These are phyloP conservation scores for Peronospora belbahrii DNA, from an alignment of 352 stramenopile species.

Conservation along the genomic window DNA sequence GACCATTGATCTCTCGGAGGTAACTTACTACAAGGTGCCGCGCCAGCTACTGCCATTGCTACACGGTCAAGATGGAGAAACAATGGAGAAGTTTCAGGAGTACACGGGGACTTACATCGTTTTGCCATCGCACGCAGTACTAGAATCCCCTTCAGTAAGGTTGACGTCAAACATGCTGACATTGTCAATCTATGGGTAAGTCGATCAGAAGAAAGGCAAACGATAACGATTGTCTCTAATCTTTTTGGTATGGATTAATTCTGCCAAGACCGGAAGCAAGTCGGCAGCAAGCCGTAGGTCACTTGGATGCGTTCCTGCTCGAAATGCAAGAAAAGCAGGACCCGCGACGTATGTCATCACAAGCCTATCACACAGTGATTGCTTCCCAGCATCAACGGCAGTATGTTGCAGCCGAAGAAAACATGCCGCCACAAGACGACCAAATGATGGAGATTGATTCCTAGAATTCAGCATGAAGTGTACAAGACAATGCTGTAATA, in stretches of 20 bases:
- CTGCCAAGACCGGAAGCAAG: slow-evolving; percentile 31
- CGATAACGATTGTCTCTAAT: not conserved
- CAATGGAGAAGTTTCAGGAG: slow-evolving; percentile 70
- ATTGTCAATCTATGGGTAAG: slow-evolving; percentile 72
- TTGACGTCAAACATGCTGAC: slow-evolving; percentile 30
- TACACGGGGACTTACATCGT: slow-evolving; percentile 75
- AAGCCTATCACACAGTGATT: slow-evolving; percentile 26
- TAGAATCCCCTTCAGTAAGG: slow-evolving; percentile 9
- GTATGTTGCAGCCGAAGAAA: slow-evolving; percentile 6
- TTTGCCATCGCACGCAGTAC: slow-evolving; percentile 29
- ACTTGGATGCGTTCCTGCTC: slow-evolving; percentile 49
- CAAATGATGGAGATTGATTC: slow-evolving; percentile 59
- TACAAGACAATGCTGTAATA: slow-evolving; percentile 9
- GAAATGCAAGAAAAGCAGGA: slow-evolving; percentile 55
- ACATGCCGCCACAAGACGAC: slow-evolving; percentile 26
- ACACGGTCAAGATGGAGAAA: slow-evolving; percentile 59
- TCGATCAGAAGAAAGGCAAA: not conserved
- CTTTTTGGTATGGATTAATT: not conserved
- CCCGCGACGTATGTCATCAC: slow-evolving; percentile 25
- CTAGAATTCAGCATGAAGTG: slow-evolving; percentile 23
- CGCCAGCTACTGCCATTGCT: slow-evolving; percentile 56
- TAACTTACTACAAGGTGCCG: slow-evolving; percentile 69
- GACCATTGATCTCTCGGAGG: slow-evolving; percentile 70
- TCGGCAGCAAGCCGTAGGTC: slow-evolving; percentile 45
- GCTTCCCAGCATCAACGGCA: slow-evolving; percentile 22